Conservation (phyloP, 306 rosid genomes). For the Canavalia gladiata region DNA sequence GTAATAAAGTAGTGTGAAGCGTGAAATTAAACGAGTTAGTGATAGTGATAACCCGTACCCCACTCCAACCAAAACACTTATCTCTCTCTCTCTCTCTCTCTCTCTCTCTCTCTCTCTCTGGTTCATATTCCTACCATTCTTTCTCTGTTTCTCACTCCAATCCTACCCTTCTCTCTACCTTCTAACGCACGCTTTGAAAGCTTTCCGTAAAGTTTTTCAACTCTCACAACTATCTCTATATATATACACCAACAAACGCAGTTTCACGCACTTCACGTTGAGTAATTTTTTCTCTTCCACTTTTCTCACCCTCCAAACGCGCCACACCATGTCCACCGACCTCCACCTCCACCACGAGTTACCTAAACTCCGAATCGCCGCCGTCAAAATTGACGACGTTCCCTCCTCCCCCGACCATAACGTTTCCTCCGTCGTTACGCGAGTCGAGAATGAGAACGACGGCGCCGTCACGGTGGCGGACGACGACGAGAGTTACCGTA, state of each 20-base stretch:
- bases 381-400: background rate
- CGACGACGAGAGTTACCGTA: constrained; percentile 47
- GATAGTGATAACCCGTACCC: constrained; percentile 38
- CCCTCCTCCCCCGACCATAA: background rate
- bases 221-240: background rate
- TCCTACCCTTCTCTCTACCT: constrained; percentile 48
- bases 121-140: constrained; percentile 14
- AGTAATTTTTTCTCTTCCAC: constrained; percentile 12
- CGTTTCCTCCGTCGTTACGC: background rate
- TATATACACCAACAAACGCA: constrained; percentile 37
- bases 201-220: constrained; percentile 48
- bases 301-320: constrained; percentile 28
- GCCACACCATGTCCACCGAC: constrained; percentile 49
- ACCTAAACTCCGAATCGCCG: constrained; percentile 46
- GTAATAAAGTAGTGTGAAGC: constrained; percentile 21
- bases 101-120: background rate
- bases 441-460: background rate
- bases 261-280: constrained; percentile 47
- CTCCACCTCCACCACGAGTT: constrained; percentile 48
- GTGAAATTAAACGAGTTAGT: constrained; percentile 39
- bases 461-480: background rate
- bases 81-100: background rate
- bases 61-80: constrained; percentile 50
- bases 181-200: constrained; percentile 58
- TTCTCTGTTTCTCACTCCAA: background rate